Evolutionary conservation across 495 filamentous ascomycete species (phyloP).

Genomic region (Hypomontagnella submonticulosa): DNA sequence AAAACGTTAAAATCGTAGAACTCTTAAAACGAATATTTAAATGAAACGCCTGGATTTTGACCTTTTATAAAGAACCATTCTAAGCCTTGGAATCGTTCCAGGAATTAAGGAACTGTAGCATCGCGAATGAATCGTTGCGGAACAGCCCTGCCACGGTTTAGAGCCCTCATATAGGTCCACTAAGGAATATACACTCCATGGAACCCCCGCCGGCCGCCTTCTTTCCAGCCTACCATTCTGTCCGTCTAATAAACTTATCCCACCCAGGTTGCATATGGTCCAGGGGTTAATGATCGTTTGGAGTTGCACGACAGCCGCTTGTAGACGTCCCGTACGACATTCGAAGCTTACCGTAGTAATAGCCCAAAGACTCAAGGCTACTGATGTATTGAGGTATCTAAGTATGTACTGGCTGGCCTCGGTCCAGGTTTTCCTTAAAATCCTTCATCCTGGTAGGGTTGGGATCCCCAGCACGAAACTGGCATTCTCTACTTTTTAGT

Average conservation of each 20-base stretch:
- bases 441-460: constrained; percentile 35
- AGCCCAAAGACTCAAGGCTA: constrained; percentile 1
- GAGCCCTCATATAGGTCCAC: no score
- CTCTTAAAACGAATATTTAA: no score
- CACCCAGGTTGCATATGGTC: constrained; percentile 31
- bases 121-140: no score
- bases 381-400: no score
- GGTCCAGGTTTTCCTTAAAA: constrained; percentile 36
- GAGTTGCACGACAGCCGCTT: constrained; percentile 44
- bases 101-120: no score
- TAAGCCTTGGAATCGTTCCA: no score
- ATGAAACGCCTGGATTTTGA: no score
- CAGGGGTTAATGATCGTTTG: constrained; percentile 44
- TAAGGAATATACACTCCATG: constrained; percentile 33
- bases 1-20: no score
- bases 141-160: no score
- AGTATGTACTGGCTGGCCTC: constrained; percentile 11
- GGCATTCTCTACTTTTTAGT: constrained; percentile 22
- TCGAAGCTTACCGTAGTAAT: constrained; percentile 36
- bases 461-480: constrained; percentile 20
- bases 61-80: no score
- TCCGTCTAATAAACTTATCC: constrained; percentile 27
- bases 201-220: constrained; percentile 38
- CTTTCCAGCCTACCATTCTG: constrained; percentile 36
- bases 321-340: constrained; percentile 43